These are phyloP conservation scores for Sextonia rubra DNA, from an alignment of 164 flowering plant genomes.

Conservation along the genomic window DNA sequence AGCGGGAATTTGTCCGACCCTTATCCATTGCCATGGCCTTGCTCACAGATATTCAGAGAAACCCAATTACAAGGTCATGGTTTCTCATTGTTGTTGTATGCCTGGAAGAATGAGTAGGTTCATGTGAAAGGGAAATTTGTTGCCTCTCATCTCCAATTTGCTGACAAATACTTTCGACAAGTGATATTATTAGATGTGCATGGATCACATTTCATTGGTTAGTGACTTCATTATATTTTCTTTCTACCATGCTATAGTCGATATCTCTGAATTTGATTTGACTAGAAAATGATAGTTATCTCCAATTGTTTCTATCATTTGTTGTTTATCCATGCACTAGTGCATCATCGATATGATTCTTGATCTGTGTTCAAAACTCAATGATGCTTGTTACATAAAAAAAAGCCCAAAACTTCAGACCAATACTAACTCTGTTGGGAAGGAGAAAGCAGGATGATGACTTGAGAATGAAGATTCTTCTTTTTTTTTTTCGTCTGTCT, in stretches of 20 bases:
- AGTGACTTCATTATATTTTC: conserved; percentile 11
- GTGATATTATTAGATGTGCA: conserved; percentile 27
- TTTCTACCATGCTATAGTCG: conserved; percentile 4
- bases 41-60: conserved; percentile 26
- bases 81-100: conserved; percentile 42
- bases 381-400: neutral
- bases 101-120: conserved; percentile 46
- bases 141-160: conserved; percentile 13
- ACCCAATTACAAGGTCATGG: conserved; percentile 25
- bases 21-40: conserved; percentile 23
- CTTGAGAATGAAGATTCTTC: neutral
- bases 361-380: conserved; percentile 1
- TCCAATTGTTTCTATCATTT: neutral
- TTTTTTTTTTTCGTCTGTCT: too few relatives aligned
- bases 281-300: conserved; percentile 15
- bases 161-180: conserved; percentile 37
- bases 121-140: conserved; percentile 1
- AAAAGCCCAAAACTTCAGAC: neutral
- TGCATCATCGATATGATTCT: neutral
- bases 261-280: conserved; percentile 14
- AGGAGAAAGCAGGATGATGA: neutral
- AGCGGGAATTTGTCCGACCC: conserved; percentile 17
- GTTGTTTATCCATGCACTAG: neutral
- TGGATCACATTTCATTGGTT: conserved; percentile 21
- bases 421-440: neutral